Percentiles rank a stretch among this genome's conserved stretches.
phyloP scores from a whole-genome alignment of 345 rosid species.

The Iberis pinnata region DNA sequence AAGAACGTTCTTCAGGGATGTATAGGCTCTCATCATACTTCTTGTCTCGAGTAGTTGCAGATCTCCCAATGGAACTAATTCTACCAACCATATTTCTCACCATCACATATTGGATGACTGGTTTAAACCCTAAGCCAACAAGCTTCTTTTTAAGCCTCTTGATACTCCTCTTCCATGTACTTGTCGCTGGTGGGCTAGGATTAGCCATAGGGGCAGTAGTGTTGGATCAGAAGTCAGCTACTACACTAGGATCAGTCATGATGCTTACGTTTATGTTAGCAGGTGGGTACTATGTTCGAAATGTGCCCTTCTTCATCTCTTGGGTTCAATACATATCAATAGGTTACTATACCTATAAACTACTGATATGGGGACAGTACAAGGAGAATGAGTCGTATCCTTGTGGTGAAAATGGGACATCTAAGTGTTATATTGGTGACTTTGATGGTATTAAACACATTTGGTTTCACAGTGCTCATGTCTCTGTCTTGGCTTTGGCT shows the following conservation, averaged over 20 bases:
- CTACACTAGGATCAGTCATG: conserved; percentile 83
- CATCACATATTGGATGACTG: conserved; percentile 71
- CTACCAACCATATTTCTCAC: conserved; percentile 49
- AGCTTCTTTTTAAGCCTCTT: conserved; percentile 44
- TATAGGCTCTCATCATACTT: conserved; percentile 79
- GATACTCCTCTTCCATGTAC: conserved; percentile 55
- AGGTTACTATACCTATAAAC: conserved; percentile 77
- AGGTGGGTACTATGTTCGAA: conserved; percentile 84
- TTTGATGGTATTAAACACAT: conserved; percentile 52
- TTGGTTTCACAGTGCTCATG: conserved; percentile 38
- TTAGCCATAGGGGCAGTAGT: conserved; percentile 79
- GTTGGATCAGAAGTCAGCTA: conserved; percentile 81
- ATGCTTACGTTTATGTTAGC: conserved; percentile 75
- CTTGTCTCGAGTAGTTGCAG: conserved; percentile 49
- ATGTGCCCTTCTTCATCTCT: conserved; percentile 64
- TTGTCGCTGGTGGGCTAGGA: conserved; percentile 87
- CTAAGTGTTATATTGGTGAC: conserved; percentile 56
- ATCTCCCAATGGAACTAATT: conserved; percentile 72
- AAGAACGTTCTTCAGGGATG: conserved; percentile 80
- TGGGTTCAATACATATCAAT: conserved; percentile 88
- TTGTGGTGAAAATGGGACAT: conserved; percentile 40
- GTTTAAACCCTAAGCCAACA: conserved; percentile 35
- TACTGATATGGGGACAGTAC: conserved; percentile 73
- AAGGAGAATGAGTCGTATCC: conserved; percentile 47
- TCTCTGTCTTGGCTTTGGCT: conserved; percentile 51